phyloP scores from a whole-genome alignment of 257 asterid species.

The Asclepias syriaca region DNA sequence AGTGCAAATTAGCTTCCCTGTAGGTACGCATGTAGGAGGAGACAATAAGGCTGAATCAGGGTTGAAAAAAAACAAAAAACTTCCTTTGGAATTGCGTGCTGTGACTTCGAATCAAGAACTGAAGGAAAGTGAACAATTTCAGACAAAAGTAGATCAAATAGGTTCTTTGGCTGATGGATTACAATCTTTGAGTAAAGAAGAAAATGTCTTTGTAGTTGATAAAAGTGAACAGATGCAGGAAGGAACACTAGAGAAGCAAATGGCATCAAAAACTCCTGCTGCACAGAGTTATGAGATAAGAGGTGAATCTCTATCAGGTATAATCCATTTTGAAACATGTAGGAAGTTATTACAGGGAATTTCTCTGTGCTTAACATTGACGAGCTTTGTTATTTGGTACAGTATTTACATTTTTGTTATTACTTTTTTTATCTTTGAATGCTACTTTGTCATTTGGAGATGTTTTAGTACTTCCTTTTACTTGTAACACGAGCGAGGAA shows the following conservation, averaged over 20 bases:
- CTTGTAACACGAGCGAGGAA: background rate
- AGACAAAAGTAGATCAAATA: constrained; percentile 19
- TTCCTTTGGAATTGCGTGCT: background rate
- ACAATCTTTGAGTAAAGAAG: constrained; percentile 16
- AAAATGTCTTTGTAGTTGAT: constrained; percentile 19
- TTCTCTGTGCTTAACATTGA: background rate
- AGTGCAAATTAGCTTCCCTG: constrained; percentile 23
- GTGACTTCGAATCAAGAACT: background rate
- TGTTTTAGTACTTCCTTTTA: background rate
- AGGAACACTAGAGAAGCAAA: constrained; percentile 26
- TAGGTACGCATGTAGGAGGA: constrained; percentile 22
- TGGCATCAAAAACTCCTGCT: constrained; percentile 16
- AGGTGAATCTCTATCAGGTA: constrained; percentile 45
- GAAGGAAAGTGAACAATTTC: constrained; percentile 22
- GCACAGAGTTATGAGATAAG: constrained; percentile 19
- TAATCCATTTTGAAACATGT: constrained; percentile 11
- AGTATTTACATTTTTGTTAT: no score
- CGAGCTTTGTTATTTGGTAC: background rate
- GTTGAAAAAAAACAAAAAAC: background rate
- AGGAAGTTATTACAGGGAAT: background rate
- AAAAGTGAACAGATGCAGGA: constrained; percentile 21
- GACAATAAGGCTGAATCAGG: constrained; percentile 16
- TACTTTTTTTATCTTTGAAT: background rate
- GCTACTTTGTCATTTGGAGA: background rate
- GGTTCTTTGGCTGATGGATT: constrained; percentile 19